phyloP scores from a whole-genome alignment of 2,329 filamentous ascomycete genomes.

The Berkeleyomyces rouxiae region DNA sequence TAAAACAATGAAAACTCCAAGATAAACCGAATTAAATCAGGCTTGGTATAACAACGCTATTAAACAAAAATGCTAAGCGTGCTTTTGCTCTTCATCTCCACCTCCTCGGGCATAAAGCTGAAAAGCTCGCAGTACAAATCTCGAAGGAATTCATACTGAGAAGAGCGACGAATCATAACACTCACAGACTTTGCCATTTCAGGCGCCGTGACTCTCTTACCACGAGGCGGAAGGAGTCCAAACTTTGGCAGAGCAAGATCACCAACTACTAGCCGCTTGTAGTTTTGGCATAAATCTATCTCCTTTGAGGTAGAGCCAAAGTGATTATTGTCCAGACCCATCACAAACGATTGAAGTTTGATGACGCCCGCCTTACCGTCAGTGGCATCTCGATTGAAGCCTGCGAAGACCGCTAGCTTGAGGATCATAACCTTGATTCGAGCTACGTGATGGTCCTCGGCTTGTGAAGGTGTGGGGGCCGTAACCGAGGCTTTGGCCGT shows the following conservation, averaged over 20 bases:
- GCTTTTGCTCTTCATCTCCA: slow-evolving; percentile 35
- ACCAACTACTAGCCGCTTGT: slow-evolving; percentile 60
- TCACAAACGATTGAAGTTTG: slow-evolving; percentile 58
- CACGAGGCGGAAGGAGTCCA: slow-evolving; percentile 30
- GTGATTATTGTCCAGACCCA: slow-evolving; percentile 55
- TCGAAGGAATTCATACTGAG: slow-evolving; percentile 61
- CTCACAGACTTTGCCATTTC: slow-evolving; percentile 68
- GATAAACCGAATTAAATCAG: not conserved
- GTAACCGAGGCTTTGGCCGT: slow-evolving; percentile 52
- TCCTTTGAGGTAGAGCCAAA: slow-evolving; percentile 64
- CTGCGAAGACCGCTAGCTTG: slow-evolving; percentile 72
- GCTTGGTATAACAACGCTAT: not conserved
- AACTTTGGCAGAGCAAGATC: slow-evolving; percentile 42
- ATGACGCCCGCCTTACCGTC: slow-evolving; percentile 29
- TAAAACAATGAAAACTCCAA: not conserved
- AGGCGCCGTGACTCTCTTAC: slow-evolving; percentile 45
- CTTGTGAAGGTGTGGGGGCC: slow-evolving; percentile 48
- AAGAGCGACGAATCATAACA: slow-evolving; percentile 52
- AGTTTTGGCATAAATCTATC: slow-evolving; percentile 54
- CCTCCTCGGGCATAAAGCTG: slow-evolving; percentile 67
- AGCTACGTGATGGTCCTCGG: slow-evolving; percentile 61
- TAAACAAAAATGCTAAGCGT: slow-evolving; percentile 40
- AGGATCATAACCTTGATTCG: slow-evolving; percentile 66
- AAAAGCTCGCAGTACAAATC: slow-evolving; percentile 77
- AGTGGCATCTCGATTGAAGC: slow-evolving; percentile 48